Percentiles rank a stretch among this genome's conserved stretches.
Conservation (phyloP, 768 basidiomycete species). For the Leccinum disarticulatum region DNA sequence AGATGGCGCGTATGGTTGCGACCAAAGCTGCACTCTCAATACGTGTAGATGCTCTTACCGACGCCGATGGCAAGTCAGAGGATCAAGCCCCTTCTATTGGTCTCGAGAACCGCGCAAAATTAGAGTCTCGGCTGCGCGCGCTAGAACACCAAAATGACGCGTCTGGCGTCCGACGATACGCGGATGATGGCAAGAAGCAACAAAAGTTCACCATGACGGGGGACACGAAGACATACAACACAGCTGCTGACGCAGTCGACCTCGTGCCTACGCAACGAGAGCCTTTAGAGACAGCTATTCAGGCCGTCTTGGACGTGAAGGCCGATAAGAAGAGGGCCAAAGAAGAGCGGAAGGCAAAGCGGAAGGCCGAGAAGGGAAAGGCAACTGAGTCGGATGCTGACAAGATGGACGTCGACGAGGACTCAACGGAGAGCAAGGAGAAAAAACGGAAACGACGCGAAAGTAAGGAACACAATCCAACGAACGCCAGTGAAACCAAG, state of each 20-base stretch:
- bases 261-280: conserved; percentile 85
- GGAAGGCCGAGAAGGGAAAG: conserved; percentile 52
- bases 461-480: conserved; percentile 51
- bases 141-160: conserved; percentile 83
- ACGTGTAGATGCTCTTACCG: conserved; percentile 95
- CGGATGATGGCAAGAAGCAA: conserved; percentile 64
- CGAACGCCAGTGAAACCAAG: conserved; percentile 40
- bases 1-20: conserved; percentile 99
- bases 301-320: conserved; percentile 78
- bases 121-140: conserved; percentile 89
- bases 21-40: conserved; percentile 97
- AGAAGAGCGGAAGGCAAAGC: conserved; percentile 76
- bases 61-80: conserved; percentile 87
- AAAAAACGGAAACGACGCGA: conserved; percentile 52
- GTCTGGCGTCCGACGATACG: conserved; percentile 66
- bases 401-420: conserved; percentile 48
- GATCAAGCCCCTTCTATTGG: conserved; percentile 82
- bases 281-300: conserved; percentile 72
- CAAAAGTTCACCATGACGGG: conserved; percentile 79
- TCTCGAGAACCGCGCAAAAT: conserved; percentile 89
- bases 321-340: conserved; percentile 83
- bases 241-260: conserved; percentile 77
- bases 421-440: conserved; percentile 36
- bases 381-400: conserved; percentile 38
- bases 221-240: conserved; percentile 82